These are phyloP conservation scores for Butyriboletus loyo DNA, from an alignment of 768 basidiomycete genomes.

Conservation along the genomic window DNA sequence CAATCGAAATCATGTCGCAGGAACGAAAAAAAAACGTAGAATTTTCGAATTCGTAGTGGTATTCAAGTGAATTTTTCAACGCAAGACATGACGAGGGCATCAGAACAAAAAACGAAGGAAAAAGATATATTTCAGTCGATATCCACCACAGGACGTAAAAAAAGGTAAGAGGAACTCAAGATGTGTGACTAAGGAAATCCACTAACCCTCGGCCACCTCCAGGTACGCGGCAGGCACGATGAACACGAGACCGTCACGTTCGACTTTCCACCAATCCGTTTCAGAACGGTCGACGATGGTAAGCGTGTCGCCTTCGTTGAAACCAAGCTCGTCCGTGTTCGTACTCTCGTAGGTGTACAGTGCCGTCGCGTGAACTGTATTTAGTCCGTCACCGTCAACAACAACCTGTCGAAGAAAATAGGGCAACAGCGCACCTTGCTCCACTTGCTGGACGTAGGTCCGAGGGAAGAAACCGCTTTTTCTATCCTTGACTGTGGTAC, in stretches of 20 bases:
- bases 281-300: slow-evolving; percentile 81
- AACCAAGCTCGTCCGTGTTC: slow-evolving; percentile 80
- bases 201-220: slow-evolving; percentile 90
- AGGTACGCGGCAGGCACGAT: slow-evolving; percentile 92
- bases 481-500: slow-evolving; percentile 59
- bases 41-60: slow-evolving; percentile 16
- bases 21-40: slow-evolving; percentile 4
- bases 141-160: slow-evolving; percentile 40
- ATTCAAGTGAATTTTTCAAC: slow-evolving; percentile 1
- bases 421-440: slow-evolving; percentile 43
- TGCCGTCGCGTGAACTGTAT: slow-evolving; percentile 67
- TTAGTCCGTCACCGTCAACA: not conserved
- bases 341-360: slow-evolving; percentile 72
- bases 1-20: slow-evolving; percentile 9
- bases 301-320: slow-evolving; percentile 76
- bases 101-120: slow-evolving; percentile 43
- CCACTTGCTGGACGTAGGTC: slow-evolving; percentile 76
- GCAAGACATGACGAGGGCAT: slow-evolving; percentile 9
- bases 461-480: slow-evolving; percentile 87
- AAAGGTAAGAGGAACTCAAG: slow-evolving; percentile 54
- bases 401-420: not conserved
- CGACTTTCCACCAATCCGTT: slow-evolving; percentile 95
- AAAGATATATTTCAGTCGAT: slow-evolving; percentile 81
- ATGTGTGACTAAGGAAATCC: slow-evolving; percentile 33
- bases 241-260: slow-evolving; percentile 79